phyloP scores from a whole-genome alignment of 2,329 filamentous ascomycete genomes.

The Penicillium polonicum region DNA sequence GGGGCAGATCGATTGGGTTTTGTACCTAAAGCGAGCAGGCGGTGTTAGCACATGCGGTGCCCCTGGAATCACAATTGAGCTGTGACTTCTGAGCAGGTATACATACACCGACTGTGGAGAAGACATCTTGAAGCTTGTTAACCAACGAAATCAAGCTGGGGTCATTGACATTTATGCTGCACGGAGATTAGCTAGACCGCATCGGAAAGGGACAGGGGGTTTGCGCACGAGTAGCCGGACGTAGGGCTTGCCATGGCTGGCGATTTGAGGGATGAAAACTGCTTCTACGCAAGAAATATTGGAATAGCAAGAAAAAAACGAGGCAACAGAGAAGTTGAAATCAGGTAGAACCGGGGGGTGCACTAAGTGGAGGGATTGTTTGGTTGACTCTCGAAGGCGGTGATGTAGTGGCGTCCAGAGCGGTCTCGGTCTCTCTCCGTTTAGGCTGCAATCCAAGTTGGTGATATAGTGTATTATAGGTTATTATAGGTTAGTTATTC shows the following conservation, averaged over 20 bases:
- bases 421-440: not conserved
- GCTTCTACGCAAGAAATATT: conserved; percentile 7
- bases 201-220: conserved; percentile 28
- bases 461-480: not conserved
- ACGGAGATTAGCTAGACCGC: conserved; percentile 28
- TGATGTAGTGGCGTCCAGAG: conserved; percentile 25
- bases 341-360: conserved; percentile 6
- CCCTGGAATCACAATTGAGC: conserved; percentile 7
- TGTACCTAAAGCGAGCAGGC: conserved; percentile 63
- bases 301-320: conserved; percentile 15
- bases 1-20: conserved; percentile 97
- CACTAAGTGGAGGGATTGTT: conserved; percentile 21
- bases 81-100: not conserved
- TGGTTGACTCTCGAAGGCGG: conserved; percentile 26
- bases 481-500: not conserved
- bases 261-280: conserved; percentile 18
- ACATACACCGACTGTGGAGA: conserved; percentile 86
- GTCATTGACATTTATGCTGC: conserved; percentile 70
- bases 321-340: conserved; percentile 16
- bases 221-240: conserved; percentile 46
- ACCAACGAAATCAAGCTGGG: conserved; percentile 75
- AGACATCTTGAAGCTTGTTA: conserved; percentile 99
- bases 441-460: conserved; percentile 4
- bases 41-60: conserved; percentile 26
- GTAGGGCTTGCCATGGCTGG: conserved; percentile 48